Evolutionary conservation across 164 flowering plant species (phyloP), one percentile per base, ranked within the genome.

Genomic region (Magnolia sinica): DNA sequence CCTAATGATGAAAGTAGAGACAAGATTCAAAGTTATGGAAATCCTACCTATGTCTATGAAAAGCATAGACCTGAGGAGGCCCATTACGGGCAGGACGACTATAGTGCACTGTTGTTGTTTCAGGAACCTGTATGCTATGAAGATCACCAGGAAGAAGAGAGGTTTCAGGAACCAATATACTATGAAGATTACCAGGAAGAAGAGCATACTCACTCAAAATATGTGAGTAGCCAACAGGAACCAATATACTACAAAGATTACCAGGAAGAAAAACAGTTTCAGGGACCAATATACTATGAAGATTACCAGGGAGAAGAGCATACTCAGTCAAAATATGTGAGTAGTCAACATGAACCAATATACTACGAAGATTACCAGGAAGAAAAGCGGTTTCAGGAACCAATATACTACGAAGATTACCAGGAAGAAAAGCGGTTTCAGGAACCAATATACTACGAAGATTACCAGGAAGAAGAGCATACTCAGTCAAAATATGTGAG

Each of bases 1-100:
- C 88, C 85, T 0, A 84, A 81, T 77, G 82, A 81, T 11, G 82
- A 82, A 74, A 71, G 71, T 58, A 81, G 73, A 6, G 79, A 76
- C 23, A 81, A 67, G 64, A 78, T 71, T 37, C 75, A 73, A 8
- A 67, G 69, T 67, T 75, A 70, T 80, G 78, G 74, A 22, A 58
- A 74, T 64, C 65, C 73, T 2, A 71, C 51, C 50, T 79, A 75
- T 74, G 75, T 50, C 3, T 75, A 78, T 65, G 76, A 75, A 52
- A 70, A 64, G 77, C 77, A 69, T 27, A 29, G 29, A 24, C 64
- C 23, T 50, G 77, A 27, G 51, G 59, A 64, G 70, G 16, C 69
- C 37, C 13, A 37, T n/a, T 68, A 27, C 19, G 50, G 23, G 66
- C 55, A 14, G 31, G 27, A 11, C 2, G 29, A 50, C 37, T 37